phyloP scores from a whole-genome alignment of 139 green algal genomes.

The Tetraselmis striata region DNA sequence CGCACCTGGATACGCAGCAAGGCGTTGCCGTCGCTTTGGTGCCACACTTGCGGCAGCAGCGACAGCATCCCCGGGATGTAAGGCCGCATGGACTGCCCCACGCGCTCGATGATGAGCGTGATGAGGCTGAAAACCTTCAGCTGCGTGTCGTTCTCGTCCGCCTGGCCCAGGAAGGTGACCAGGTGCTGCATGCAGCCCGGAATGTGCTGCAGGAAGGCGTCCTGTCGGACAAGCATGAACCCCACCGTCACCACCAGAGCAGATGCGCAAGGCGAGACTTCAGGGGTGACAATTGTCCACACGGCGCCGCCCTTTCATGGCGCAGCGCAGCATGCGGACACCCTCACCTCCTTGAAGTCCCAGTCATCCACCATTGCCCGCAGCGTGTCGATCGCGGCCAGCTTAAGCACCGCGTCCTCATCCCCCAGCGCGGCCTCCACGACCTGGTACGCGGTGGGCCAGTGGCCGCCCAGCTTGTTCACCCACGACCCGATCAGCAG shows the following conservation, averaged over 20 bases:
- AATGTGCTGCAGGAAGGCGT: constrained; percentile 58
- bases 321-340: no score
- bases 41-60: constrained; percentile 66
- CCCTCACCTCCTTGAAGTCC: constrained; percentile 54
- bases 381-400: constrained; percentile 54
- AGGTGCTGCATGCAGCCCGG: constrained; percentile 39
- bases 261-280: no score
- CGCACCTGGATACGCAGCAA: constrained; percentile 72
- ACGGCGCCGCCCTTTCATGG: no score
- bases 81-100: constrained; percentile 44
- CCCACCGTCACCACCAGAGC: no score
- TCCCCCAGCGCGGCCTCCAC: constrained; percentile 42
- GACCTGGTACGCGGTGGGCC: constrained; percentile 44
- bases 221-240: no score
- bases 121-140: constrained; percentile 67
- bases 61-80: constrained; percentile 45
- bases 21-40: constrained; percentile 52
- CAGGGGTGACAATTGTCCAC: no score
- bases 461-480: constrained; percentile 13
- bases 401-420: constrained; percentile 39
- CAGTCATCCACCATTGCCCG: constrained; percentile 70
- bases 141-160: constrained; percentile 64
- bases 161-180: constrained; percentile 27
- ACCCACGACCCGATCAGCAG: constrained; percentile 53
- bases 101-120: constrained; percentile 65